Evolutionary conservation across 768 basidiomycete genomes (phyloP).

Genomic region (Gloeophyllum trabeum): DNA sequence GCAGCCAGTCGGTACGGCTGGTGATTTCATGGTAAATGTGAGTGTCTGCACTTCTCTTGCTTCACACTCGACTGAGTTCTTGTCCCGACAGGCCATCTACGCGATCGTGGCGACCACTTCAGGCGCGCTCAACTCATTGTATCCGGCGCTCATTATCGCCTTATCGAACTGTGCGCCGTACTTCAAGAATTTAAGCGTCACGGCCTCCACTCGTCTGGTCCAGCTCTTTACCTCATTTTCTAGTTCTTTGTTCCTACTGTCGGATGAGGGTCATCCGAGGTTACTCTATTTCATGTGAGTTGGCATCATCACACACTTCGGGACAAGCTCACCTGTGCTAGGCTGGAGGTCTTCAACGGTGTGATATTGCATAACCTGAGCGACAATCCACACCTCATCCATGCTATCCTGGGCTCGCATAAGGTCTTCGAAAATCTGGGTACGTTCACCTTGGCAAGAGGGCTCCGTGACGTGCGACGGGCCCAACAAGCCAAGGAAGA

Average conservation of each 20-base stretch:
- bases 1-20: slow-evolving; percentile 59
- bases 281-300: slow-evolving; percentile 83
- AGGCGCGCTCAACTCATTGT: slow-evolving; percentile 69
- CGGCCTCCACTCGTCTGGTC: slow-evolving; percentile 71
- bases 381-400: slow-evolving; percentile 82
- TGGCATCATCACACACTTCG: not conserved
- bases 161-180: slow-evolving; percentile 84
- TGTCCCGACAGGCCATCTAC: slow-evolving; percentile 60
- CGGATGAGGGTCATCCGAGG: slow-evolving; percentile 92
- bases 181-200: slow-evolving; percentile 70
- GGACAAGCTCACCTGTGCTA: slow-evolving; percentile 15
- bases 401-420: slow-evolving; percentile 76
- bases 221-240: slow-evolving; percentile 91
- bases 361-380: slow-evolving; percentile 68
- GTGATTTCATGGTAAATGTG: slow-evolving; percentile 84
- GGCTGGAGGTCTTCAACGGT: slow-evolving; percentile 87
- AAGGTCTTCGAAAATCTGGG: slow-evolving; percentile 84
- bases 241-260: slow-evolving; percentile 77
- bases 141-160: slow-evolving; percentile 87
- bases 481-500: slow-evolving; percentile 67
- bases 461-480: slow-evolving; percentile 74
- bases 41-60: slow-evolving; percentile 14
- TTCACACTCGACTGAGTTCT: slow-evolving; percentile 5
- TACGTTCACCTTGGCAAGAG: slow-evolving; percentile 82
- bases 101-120: slow-evolving; percentile 84